phyloP scores from a whole-genome alignment of 2,329 filamentous ascomycete species.

The Elsinoe ampelina region DNA sequence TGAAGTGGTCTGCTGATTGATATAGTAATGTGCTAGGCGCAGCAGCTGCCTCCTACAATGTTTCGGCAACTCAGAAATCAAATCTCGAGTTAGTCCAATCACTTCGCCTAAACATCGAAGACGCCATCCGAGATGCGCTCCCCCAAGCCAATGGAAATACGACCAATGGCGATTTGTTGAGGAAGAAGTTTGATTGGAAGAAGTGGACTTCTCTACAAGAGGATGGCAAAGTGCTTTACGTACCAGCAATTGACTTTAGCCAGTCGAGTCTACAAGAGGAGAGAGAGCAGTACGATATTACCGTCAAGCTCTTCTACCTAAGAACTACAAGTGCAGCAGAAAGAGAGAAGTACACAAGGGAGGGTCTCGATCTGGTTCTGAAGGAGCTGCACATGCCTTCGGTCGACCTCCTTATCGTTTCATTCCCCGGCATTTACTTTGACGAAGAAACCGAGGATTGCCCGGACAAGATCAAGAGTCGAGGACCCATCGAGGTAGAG shows the following conservation, averaged over 20 bases:
- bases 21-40: conserved; percentile 73
- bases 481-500: conserved; percentile 35
- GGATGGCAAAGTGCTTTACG: conserved; percentile 53
- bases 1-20: conserved; percentile 18
- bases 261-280: conserved; percentile 69
- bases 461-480: conserved; percentile 48
- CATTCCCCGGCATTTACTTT: conserved; percentile 87
- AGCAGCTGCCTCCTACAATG: conserved; percentile 74
- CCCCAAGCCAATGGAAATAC: conserved; percentile 17
- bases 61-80: conserved; percentile 67
- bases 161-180: conserved; percentile 15
- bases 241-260: conserved; percentile 69
- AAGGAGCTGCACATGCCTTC: conserved; percentile 66
- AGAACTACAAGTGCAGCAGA: conserved; percentile 40
- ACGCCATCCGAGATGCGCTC: conserved; percentile 12
- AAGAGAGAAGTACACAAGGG: conserved; percentile 60
- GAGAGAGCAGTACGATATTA: conserved; percentile 79
- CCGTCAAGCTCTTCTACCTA: conserved; percentile 89
- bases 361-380: conserved; percentile 71
- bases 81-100: conserved; percentile 90
- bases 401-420: conserved; percentile 83
- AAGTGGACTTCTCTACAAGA: conserved; percentile 57
- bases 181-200: conserved; percentile 11
- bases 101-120: conserved; percentile 66
- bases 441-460: conserved; percentile 80